Evolutionary conservation across 805 yeast genomes (phyloP).

Genomic region (Ogataea populi-albae): DNA sequence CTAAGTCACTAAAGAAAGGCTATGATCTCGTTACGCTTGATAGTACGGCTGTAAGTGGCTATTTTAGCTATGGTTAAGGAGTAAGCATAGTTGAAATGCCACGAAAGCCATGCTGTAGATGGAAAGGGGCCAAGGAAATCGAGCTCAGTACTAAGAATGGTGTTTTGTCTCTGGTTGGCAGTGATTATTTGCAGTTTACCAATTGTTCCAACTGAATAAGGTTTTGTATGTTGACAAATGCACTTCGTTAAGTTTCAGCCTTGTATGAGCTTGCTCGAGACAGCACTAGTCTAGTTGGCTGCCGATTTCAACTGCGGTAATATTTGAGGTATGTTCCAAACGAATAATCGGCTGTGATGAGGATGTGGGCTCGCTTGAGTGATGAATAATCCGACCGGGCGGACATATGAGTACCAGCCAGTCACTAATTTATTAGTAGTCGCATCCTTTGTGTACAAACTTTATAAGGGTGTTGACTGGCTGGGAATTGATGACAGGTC

Average conservation of each 20-base stretch:
- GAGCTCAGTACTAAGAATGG: too few relatives aligned
- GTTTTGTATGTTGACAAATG: slow-evolving; percentile 48
- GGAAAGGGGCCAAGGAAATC: too few relatives aligned
- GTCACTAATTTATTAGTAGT: slow-evolving; percentile 42
- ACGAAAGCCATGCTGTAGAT: too few relatives aligned
- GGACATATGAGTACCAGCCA: slow-evolving; percentile 40
- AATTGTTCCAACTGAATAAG: slow-evolving; percentile 59
- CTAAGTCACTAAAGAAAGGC: too few relatives aligned
- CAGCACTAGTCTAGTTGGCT: too few relatives aligned
- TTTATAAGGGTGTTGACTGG: slow-evolving; percentile 40
- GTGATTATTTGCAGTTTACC: slow-evolving; percentile 52
- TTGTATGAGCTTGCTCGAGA: slow-evolving; percentile 44
- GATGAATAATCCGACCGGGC: slow-evolving; percentile 48
- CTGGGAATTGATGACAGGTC: slow-evolving; percentile 52
- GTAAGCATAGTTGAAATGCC: too few relatives aligned
- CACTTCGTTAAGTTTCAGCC: slow-evolving; percentile 62
- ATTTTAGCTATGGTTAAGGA: too few relatives aligned
- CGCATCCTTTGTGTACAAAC: slow-evolving; percentile 52
- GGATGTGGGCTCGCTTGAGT: slow-evolving; percentile 15
- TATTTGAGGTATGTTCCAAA: slow-evolving; percentile 5
- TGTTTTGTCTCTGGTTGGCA: slow-evolving; percentile 30
- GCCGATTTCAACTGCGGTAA: too few relatives aligned
- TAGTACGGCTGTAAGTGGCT: too few relatives aligned
- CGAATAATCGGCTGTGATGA: slow-evolving; percentile 2
- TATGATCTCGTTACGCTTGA: too few relatives aligned